Base-by-base conservation (phyloP, 2,329 filamentous ascomycete species). In the Penicillium polonicum region DNA sequence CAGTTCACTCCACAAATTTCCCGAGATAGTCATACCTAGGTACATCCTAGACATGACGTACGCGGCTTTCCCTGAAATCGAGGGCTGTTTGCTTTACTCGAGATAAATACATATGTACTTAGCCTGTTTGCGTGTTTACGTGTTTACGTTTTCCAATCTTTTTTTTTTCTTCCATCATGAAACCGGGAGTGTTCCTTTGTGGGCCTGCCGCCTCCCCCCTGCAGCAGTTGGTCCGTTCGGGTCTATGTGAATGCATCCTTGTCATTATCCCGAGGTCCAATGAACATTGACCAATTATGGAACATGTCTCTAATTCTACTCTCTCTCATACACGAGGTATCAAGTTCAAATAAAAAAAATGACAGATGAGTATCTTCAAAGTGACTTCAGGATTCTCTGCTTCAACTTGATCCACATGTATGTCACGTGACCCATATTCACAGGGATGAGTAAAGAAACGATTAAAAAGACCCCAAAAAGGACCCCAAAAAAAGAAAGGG, bases 171-270 rank as follows among this genome's bases (percentile, higher is more conserved):
- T 53, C n/a, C 10, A 48, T 41, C 35, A 36, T 57, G 55, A 57
- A 57, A 57, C 49, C 55, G 49, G 55, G 36, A 29, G 27, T 23
- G 35, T 53, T 36, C 43, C 42, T 49, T 42, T 31, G 55, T 57
- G 55, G 55, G 36, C 42, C 55, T 56, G 29, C 49, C 33, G 36
- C 42, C 55, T 56, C 36, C 49, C 33, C 55, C 55, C 55, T 57
- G 55, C 55, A 53, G 49, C 27, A 53, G 49, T 53, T 42, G 49
- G 55, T 27, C 48, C 33, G 35, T 54, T 42, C 52, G 36, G 23
- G 29, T 35, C 27, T 25, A 36, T 42, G 23, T 57, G 43, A 51
- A 51, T 51, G 46, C 48, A 52, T 56, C 48, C 27, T 25, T 48
- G 25, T 51, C 39, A 21, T 25, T 46, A 27, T 42, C 29, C 45